Base-by-base conservation (phyloP, 2,329 filamentous ascomycete species). In the Diaporthe batatas region DNA sequence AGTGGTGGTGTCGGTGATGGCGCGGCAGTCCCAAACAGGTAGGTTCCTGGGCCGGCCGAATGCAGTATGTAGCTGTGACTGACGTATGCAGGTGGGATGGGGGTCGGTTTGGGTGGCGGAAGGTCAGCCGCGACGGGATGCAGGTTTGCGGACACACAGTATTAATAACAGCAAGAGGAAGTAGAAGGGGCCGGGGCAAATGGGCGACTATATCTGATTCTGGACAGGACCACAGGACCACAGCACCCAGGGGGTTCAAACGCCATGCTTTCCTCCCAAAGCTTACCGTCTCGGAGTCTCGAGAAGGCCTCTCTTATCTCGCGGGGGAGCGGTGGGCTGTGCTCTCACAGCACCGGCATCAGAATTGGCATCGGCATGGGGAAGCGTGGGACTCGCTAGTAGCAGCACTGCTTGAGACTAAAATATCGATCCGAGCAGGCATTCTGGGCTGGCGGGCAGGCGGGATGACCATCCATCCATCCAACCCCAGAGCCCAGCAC, bases 361-460 rank as follows among this genome's bases (percentile, higher is more conserved):
- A 67, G 62, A 67, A 53, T 53, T 36, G 47, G 47, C 62, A 67
- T 25, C 62, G 25, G 39, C 62, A 39, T 39, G 47, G 62, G 47
- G 32, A 67, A 67, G 53, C 62, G 47, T 62, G 62, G 62, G 62
- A 67, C 62, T 67, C 62, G 62, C 62, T 67, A 67, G 62, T 67
- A 67, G 62, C 62, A 67, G 62, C 62, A 51, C 47, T 67, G 62
- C 62, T 21, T 51, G 62, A 51, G 62, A 65, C 59, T 39, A 39
- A 51, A 51, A 65, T 65, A 51, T 51, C 29, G 42, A 65, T 34
- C 42, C 44, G 32, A 51, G 44, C 62, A 65, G 62, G 62, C 62
- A 64, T 64, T 32, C 59, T 64, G 42, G 59, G n/a, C n/a, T n/a
- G n/a, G n/a, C n/a, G 29, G 29, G 29, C 2, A 3, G 29, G 21